Evolutionary conservation across 805 yeast genomes (phyloP).

Genomic region (Kazachstania viticola): DNA sequence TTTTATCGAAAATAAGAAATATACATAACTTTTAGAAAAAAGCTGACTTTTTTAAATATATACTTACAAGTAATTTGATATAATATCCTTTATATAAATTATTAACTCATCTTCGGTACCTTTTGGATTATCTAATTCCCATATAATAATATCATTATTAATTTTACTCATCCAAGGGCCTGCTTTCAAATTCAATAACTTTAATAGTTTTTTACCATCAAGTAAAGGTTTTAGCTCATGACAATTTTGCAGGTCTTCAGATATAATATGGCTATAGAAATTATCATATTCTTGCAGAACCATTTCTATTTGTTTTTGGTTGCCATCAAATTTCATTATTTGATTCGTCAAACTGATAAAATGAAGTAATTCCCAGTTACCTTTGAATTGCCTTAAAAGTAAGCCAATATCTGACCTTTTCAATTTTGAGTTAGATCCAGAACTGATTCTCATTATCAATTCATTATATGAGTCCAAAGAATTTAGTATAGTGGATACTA

Average conservation of each 20-base stretch:
- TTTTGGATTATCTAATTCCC: slow-evolving; percentile 72
- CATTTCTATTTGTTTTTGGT: slow-evolving; percentile 6
- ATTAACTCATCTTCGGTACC: slow-evolving; percentile 44
- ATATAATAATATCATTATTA: slow-evolving; percentile 43
- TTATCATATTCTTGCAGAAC: slow-evolving; percentile 22
- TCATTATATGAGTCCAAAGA: slow-evolving; percentile 18
- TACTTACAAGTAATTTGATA: slow-evolving; percentile 11
- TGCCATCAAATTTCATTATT: slow-evolving; percentile 2
- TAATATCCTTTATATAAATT: slow-evolving; percentile 25
- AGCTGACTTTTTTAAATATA: too few relatives aligned
- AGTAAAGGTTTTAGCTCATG: slow-evolving; percentile 49
- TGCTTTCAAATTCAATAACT: slow-evolving; percentile 44
- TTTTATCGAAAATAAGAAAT: not conserved
- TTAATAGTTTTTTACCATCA: slow-evolving; percentile 61
- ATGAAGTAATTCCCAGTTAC: slow-evolving; percentile 38
- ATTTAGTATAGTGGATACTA: slow-evolving; percentile 35
- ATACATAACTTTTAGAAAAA: not conserved
- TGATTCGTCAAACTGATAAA: slow-evolving; percentile 23
- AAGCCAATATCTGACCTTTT: slow-evolving; percentile 51
- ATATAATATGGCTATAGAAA: slow-evolving; percentile 22
- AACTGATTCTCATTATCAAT: slow-evolving; percentile 19
- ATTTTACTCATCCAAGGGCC: slow-evolving; percentile 78
- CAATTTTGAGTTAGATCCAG: slow-evolving; percentile 5
- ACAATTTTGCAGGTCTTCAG: slow-evolving; percentile 13
- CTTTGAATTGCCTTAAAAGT: slow-evolving; percentile 42